These are phyloP conservation scores for Amanita jacksonii DNA, from an alignment of 768 basidiomycete genomes.

Conservation along the genomic window DNA sequence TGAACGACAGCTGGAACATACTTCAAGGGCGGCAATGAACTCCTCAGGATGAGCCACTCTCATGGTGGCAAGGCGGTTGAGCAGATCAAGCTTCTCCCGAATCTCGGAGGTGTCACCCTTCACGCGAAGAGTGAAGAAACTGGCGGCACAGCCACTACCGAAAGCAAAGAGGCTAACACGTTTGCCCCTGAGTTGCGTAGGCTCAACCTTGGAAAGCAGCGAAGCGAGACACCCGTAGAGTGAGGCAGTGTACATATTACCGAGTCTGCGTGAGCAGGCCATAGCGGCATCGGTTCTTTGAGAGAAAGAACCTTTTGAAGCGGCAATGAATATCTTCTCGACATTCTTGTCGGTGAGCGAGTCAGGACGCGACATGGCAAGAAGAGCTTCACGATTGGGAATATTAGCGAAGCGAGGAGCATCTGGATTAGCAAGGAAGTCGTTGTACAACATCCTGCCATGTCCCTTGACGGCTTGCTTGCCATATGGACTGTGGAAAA, in stretches of 20 bases:
- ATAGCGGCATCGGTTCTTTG: slow-evolving; percentile 73
- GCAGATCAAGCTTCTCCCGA: slow-evolving; percentile 69
- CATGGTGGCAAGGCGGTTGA: slow-evolving; percentile 71
- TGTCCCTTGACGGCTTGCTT: slow-evolving; percentile 98
- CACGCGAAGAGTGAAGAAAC: slow-evolving; percentile 83
- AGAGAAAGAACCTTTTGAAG: slow-evolving; percentile 67
- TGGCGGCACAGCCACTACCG: slow-evolving; percentile 90
- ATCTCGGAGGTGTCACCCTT: slow-evolving; percentile 85
- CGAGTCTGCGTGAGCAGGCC: slow-evolving; percentile 82
- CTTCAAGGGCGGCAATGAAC: slow-evolving; percentile 66
- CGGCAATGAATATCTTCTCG: slow-evolving; percentile 88
- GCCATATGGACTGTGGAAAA: slow-evolving; percentile 98
- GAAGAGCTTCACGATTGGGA: slow-evolving; percentile 60
- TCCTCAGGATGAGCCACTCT: slow-evolving; percentile 88
- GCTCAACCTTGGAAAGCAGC: slow-evolving; percentile 64
- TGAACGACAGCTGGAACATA: slow-evolving; percentile 24
- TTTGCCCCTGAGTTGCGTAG: slow-evolving; percentile 66
- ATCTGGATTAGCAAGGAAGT: slow-evolving; percentile 76
- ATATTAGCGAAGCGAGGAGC: slow-evolving; percentile 61
- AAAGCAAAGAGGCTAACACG: slow-evolving; percentile 94
- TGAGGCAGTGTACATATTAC: slow-evolving; percentile 98
- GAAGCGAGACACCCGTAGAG: slow-evolving; percentile 92
- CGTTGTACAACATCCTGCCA: slow-evolving; percentile 85
- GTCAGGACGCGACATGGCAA: slow-evolving; percentile 54
- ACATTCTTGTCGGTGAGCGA: slow-evolving; percentile 90